Conservation (phyloP, 2,329 filamentous ascomycete genomes). For the Trichoderma endophyticum region DNA sequence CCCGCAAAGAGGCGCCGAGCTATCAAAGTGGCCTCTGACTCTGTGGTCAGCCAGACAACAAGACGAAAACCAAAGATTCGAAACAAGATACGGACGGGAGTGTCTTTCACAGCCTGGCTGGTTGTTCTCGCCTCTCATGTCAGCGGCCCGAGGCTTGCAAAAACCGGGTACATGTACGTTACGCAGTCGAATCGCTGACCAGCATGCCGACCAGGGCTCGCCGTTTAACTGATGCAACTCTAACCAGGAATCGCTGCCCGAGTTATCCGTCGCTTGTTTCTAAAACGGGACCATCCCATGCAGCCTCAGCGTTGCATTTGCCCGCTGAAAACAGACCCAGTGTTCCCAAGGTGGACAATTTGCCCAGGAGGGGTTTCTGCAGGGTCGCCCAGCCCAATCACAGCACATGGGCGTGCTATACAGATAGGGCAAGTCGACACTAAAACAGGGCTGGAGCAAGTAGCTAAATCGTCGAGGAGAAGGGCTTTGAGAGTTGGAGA, state of each 20-base stretch:
- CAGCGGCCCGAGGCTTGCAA: background rate
- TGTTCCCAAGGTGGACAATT: background rate
- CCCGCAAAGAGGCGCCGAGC: constrained; percentile 15
- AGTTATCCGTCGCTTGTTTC: constrained; percentile 12
- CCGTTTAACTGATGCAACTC: background rate
- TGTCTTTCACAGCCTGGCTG: background rate
- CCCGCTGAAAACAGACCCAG: background rate
- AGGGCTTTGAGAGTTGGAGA: constrained; percentile 1
- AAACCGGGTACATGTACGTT: background rate
- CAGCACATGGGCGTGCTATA: background rate
- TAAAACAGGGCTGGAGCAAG: background rate
- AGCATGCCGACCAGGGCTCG: background rate
- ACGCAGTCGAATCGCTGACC: background rate
- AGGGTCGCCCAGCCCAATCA: constrained; percentile 11
- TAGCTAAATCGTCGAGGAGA: constrained; percentile 9
- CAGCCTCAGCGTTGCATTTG: constrained; percentile 14
- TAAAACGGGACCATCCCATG: constrained; percentile 8
- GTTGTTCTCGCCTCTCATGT: background rate
- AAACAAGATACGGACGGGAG: background rate
- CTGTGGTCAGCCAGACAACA: background rate
- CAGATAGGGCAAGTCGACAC: constrained; percentile 12
- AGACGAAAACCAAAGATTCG: background rate
- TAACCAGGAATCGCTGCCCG: background rate
- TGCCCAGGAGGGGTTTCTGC: constrained; percentile 6
- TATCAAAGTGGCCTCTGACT: background rate